Evolutionary conservation across 164 flowering plant genomes (phyloP), one percentile per base, ranked within the genome.

Genomic region (Nymphaea thermarum): DNA sequence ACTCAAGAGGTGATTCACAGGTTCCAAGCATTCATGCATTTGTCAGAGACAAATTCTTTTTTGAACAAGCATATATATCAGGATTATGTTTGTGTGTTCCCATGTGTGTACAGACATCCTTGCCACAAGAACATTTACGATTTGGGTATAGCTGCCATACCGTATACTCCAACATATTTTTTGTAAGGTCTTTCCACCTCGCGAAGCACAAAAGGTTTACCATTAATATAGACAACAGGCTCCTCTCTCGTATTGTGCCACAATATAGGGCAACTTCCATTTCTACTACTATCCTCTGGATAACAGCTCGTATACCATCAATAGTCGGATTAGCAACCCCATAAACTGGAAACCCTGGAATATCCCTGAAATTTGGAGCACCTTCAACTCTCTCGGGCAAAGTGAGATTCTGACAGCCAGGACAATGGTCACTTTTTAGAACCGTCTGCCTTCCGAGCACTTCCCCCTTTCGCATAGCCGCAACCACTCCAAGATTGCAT

Each of bases 231-330:
- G 75, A 90, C 81, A 63, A 93, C 98, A 76, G 98, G 98, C 73
- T 93, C 98, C 82, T 93, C 98, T 74, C 98, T 81, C 96, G 90
- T 93, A 69, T 93, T 90, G 74, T 93, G 98, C 98, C 98, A 93
- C 73, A 90, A 81, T n/a, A 89, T 88, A 55, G 98, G 89, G 41
- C 85, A 82, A 44, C 89, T 86, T 72, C 80, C 88, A 77, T 77
- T 79, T 10, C 79, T 76, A 78, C 93, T 83, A 62, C 90, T 75
- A 93, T 76, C 70, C 88, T 86, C 53, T 61, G 79, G 66, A 93
- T 83, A 65, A 93, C 96, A 64, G 93, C 88, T 68, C 79, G 85
- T 74, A 93, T 93, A n/a, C 98, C 98, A 79, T 90, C 92, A 68
- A 89, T 72, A 12, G 98, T 90, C 73, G 98, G 98, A 77, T 88